phyloP scores from a whole-genome alignment of 1,284 basidiomycete genomes.

The Fomitiporia mediterranea region DNA sequence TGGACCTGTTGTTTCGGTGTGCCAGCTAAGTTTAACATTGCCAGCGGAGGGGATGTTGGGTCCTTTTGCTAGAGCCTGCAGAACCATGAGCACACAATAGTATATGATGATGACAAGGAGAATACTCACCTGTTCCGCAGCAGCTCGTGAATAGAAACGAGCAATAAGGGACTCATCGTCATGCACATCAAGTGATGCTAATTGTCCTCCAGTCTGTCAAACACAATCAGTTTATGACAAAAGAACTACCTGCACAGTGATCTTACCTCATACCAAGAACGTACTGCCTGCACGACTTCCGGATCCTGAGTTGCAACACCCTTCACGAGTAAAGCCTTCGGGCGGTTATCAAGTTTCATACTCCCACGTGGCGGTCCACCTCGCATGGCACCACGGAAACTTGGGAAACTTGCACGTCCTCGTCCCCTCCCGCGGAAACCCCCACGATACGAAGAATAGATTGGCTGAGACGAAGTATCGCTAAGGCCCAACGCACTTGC shows the following conservation, averaged over 20 bases:
- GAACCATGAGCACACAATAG: conserved; percentile 18
- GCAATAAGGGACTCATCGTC: conserved; percentile 58
- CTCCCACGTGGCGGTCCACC: conserved; percentile 54
- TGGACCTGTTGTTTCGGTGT: conserved; percentile 35
- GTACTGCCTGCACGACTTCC: conserved; percentile 55
- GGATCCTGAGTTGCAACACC: conserved; percentile 44
- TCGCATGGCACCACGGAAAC: conserved; percentile 56
- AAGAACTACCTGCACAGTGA: background rate
- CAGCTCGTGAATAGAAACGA: conserved; percentile 60
- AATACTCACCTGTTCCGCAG: conserved; percentile 64
- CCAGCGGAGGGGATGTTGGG: conserved; percentile 58
- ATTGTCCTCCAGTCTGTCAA: conserved; percentile 55
- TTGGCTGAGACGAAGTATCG: conserved; percentile 35
- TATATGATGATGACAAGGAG: conserved; percentile 2
- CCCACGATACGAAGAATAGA: conserved; percentile 47
- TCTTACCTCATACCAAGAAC: conserved; percentile 79
- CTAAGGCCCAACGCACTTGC: conserved; percentile 77
- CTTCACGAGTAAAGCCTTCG: conserved; percentile 75
- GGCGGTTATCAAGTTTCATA: conserved; percentile 89
- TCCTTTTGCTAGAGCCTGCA: conserved; percentile 65
- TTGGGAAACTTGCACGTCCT: conserved; percentile 57
- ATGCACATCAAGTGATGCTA: conserved; percentile 54
- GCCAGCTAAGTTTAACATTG: conserved; percentile 62
- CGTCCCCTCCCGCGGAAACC: conserved; percentile 69
- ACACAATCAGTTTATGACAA: conserved; percentile 4